Evolutionary conservation across 768 basidiomycete genomes (phyloP), one percentile per base, ranked within the genome.

Genomic region (Kwoniella bestiolae): DNA sequence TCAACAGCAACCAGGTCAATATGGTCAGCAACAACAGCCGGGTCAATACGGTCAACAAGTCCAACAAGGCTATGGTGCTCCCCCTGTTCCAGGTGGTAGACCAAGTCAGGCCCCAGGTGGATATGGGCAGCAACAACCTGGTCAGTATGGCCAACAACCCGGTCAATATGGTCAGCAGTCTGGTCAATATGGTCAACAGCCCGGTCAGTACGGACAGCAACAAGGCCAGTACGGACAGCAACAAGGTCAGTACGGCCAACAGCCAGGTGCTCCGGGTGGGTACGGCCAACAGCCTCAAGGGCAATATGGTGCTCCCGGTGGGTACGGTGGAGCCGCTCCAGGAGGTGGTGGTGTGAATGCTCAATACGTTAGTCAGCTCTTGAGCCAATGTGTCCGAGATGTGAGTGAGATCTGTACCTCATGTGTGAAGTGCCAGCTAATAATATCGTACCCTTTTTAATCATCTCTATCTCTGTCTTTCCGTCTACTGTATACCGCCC

Each of bases 311-410:
- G 38, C 38, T 41, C 38, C 38, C 0, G 38, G 38, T 14, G 58
- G 52, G 8, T 34, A 35, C n/a, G 41, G 41, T 28, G 60, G 60
- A 14, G 60, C 38, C 3, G 52, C 59, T 14, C 65, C 67, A 26
- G 56, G 55, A 49, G 62, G 50, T 21, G 68, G 62, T 18, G 72
- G 65, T 49, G 67, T 70, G 5, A 59, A 67, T 47, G 71, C 70
- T 16, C 55, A 68, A 47, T 78, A 71, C 60, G 53, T 76, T 34
- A 25, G 70, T 28, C 67, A 67, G 8, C 29, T 69, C 11, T 51
- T 74, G 21, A 62, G 65, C 25, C 72, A 73, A 44, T 75, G 73
- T 65, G 73, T 75, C n/a, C 59, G 64, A 61, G 73, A 75, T 56
- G 69, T 73, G 53, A 68, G 68, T 69, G 45, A 18, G 21, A 6